phyloP scores from a whole-genome alignment of 495 filamentous ascomycete genomes.

The Extremus antarcticus region DNA sequence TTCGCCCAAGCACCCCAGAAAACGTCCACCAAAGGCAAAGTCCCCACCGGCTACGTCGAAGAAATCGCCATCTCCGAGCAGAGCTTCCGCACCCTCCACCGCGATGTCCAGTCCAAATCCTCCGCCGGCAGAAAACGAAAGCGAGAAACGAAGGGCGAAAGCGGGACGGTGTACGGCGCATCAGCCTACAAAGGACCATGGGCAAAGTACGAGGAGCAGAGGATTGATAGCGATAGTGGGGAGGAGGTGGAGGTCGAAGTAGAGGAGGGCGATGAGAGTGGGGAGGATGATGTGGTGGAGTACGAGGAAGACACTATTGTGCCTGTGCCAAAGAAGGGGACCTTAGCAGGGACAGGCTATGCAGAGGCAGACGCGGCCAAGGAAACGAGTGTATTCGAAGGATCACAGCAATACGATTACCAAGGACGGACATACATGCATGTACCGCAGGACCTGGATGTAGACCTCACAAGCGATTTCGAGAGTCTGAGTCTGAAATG shows the following conservation, averaged over 20 bases:
- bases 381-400: slow-evolving; percentile 85
- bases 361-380: slow-evolving; percentile 37
- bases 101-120: slow-evolving; percentile 45
- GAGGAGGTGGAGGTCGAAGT: slow-evolving; percentile 40
- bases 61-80: slow-evolving; percentile 83
- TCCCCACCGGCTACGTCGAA: slow-evolving; percentile 79
- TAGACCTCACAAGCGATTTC: slow-evolving; percentile 71
- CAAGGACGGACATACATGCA: slow-evolving; percentile 90
- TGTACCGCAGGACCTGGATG: slow-evolving; percentile 86
- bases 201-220: slow-evolving; percentile 67
- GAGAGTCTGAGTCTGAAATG: slow-evolving; percentile 59
- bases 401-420: slow-evolving; percentile 74
- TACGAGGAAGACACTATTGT: slow-evolving; percentile 57
- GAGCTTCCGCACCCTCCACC: slow-evolving; percentile 54
- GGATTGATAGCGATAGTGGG: slow-evolving; percentile 32
- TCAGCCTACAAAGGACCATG: slow-evolving; percentile 86
- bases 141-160: slow-evolving; percentile 73
- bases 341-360: slow-evolving; percentile 51
- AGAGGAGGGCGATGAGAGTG: slow-evolving; percentile 25
- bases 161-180: slow-evolving; percentile 71
- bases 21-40: slow-evolving; percentile 81
- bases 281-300: slow-evolving; percentile 63
- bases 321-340: slow-evolving; percentile 38
- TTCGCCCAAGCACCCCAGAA: slow-evolving; percentile 34
- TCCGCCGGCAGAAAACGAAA: slow-evolving; percentile 52